A percentile compares a stretch with the other conserved stretches of the same genome.
Evolutionary conservation across 1,139 yeast species (phyloP).

Genomic region (Lodderomyces oxycetoniae): DNA sequence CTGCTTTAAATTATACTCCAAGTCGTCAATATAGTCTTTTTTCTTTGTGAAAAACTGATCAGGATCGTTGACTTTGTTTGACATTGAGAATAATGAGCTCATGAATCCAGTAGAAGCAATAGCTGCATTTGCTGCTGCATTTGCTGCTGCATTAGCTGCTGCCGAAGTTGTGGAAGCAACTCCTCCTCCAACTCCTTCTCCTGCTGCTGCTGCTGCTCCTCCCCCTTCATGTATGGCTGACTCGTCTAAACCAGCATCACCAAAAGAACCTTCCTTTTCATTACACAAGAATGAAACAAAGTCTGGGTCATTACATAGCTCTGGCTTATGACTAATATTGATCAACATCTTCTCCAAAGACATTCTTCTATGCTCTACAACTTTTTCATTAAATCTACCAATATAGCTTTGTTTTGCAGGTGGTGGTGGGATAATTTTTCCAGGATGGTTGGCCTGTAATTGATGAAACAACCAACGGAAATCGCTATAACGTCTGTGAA

Average conservation of each 20-base stretch:
- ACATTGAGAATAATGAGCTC: slow-evolving; percentile 55
- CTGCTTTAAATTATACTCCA: slow-evolving; percentile 69
- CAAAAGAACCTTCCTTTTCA: slow-evolving; percentile 15
- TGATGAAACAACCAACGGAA: slow-evolving; percentile 89
- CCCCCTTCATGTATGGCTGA: slow-evolving; percentile 11
- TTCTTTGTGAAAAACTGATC: slow-evolving; percentile 75
- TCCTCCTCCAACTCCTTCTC: slow-evolving; percentile 55
- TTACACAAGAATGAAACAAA: slow-evolving; percentile 67
- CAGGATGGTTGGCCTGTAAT: slow-evolving; percentile 81
- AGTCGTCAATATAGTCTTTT: slow-evolving; percentile 61
- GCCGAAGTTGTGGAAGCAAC: slow-evolving; percentile 40
- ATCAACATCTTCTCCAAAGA: slow-evolving; percentile 86
- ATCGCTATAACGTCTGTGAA: slow-evolving; percentile 76
- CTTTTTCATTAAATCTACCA: slow-evolving; percentile 82
- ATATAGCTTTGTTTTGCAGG: slow-evolving; percentile 88
- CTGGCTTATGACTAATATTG: slow-evolving; percentile 55
- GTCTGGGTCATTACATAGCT: slow-evolving; percentile 66
- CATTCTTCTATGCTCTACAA: slow-evolving; percentile 78
- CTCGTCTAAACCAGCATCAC: slow-evolving; percentile 63
- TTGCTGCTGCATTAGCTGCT: slow-evolving; percentile 18
- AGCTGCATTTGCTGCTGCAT: slow-evolving; percentile 16
- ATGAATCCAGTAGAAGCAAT: slow-evolving; percentile 47
- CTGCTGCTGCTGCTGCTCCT: slow-evolving; percentile 55
- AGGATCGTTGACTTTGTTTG: slow-evolving; percentile 65
- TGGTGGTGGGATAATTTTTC: slow-evolving; percentile 91